Evolutionary conservation across 495 filamentous ascomycete genomes (phyloP).

Genomic region (Penicillium verhagenii): DNA sequence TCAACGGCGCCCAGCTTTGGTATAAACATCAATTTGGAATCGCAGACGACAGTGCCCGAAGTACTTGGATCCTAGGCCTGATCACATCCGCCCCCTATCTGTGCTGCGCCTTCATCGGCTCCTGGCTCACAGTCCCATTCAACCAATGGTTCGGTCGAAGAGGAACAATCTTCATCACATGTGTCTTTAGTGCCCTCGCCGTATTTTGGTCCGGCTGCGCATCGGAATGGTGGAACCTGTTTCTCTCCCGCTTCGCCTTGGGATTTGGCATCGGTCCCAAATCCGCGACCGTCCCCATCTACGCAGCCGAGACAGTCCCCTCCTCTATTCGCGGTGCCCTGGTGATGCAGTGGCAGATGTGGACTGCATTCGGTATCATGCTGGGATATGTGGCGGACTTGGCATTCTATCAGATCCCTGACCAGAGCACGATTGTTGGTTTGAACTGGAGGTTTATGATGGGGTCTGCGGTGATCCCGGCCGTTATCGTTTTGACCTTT

Average conservation of each 20-base stretch:
- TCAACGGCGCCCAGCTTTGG: slow-evolving; percentile 77
- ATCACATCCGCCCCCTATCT: slow-evolving; percentile 64
- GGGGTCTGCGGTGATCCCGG: slow-evolving; percentile 72
- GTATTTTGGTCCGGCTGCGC: slow-evolving; percentile 78
- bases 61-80: slow-evolving; percentile 67
- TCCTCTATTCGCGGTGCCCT: slow-evolving; percentile 71
- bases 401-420: slow-evolving; percentile 64
- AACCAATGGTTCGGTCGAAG: slow-evolving; percentile 79
- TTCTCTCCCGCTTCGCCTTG: slow-evolving; percentile 67
- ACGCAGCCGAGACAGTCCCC: slow-evolving; percentile 74
- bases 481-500: slow-evolving; percentile 65
- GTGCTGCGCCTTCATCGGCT: slow-evolving; percentile 72
- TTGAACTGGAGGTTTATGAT: slow-evolving; percentile 86
- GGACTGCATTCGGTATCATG: slow-evolving; percentile 84
- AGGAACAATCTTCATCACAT: slow-evolving; percentile 80
- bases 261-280: slow-evolving; percentile 82
- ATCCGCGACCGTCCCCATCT: slow-evolving; percentile 75
- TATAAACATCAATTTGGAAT: slow-evolving; percentile 71
- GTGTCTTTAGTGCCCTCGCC: slow-evolving; percentile 61
- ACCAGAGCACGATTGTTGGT: slow-evolving; percentile 54
- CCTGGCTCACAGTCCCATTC: slow-evolving; percentile 80
- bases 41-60: slow-evolving; percentile 33
- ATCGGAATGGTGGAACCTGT: slow-evolving; percentile 73
- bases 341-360: slow-evolving; percentile 85
- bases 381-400: slow-evolving; percentile 71